Base-by-base conservation (phyloP, 2,329 filamentous ascomycete genomes). In the Gnomoniopsis smithogilvyi region DNA sequence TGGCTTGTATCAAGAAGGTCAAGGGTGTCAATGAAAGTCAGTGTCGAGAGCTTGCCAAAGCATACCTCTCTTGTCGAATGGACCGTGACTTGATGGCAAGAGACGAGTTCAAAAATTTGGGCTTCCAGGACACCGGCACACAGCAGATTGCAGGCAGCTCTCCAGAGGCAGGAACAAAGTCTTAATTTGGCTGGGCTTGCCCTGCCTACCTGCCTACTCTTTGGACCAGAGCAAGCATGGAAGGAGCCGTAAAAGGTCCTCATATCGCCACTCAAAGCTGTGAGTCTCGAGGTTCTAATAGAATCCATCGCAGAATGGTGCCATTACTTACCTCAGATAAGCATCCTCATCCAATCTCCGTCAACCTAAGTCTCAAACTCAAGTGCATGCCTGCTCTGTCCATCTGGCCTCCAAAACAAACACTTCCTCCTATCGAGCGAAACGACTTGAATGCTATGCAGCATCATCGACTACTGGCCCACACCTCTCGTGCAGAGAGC, bases 81-180 rank as follows among this genome's bases (percentile, higher is more conserved):
- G 94, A 98, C 86, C 92, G 92, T 66, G 97, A 98, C 70, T 78
- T 99, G 34, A 99, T 99, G 95, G 93, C 93, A 8, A 91, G 85
- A 66, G 95, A 99, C 70, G 91, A 96, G 61, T 95, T 98, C 74
- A 92, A 90, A 74, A 99, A 99, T 70, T 78, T 99, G 45, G 95
- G 95, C 0, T 95, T 96, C 67, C 77, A 79, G 6, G 80, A 84
- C 33, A 10, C 45, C 4, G 12, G 19, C 19, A 11, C 19, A 15
- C 67, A 64, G 22, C 61, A 69, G 46, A 64, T 49, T 61, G 56
- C 17, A 34, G 68, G 49, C 64, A 70, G 19, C 69, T 26, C 52
- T n/a, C 52, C 56, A 21, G 73, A 56, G 38, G 73, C 65, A 73
- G 69, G 55, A 68, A 67, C 48, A 67, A 47, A 15, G 8, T 24